Evolutionary conservation across 768 basidiomycete species (phyloP).

Genomic region (Imleria badia): DNA sequence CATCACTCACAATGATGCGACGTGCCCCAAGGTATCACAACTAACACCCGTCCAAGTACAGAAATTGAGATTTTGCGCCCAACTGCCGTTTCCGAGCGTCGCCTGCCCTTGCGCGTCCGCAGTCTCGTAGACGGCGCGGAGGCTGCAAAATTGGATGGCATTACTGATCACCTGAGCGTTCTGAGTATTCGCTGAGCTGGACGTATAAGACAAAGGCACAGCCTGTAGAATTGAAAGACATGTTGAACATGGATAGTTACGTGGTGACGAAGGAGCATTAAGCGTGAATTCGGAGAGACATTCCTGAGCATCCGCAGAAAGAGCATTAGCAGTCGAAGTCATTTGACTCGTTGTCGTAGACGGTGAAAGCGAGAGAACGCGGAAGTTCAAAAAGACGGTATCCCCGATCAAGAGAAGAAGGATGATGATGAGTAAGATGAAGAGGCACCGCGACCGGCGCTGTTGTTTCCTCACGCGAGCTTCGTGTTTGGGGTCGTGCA

Average conservation of each 20-base stretch:
- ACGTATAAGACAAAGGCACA: slow-evolving; percentile 36
- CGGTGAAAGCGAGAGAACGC: slow-evolving; percentile 26
- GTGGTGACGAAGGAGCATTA: slow-evolving; percentile 43
- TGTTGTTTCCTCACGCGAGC: slow-evolving; percentile 26
- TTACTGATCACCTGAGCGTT: slow-evolving; percentile 33
- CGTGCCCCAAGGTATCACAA: slow-evolving; percentile 41
- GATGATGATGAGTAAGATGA: slow-evolving; percentile 37
- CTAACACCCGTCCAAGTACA: slow-evolving; percentile 48
- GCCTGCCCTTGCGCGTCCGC: slow-evolving; percentile 38
- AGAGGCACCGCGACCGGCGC: slow-evolving; percentile 31
- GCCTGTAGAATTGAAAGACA: slow-evolving; percentile 42
- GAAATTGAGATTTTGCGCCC: slow-evolving; percentile 45
- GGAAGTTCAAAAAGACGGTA: slow-evolving; percentile 37
- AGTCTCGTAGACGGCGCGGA: slow-evolving; percentile 43
- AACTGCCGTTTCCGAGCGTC: slow-evolving; percentile 40
- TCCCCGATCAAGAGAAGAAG: slow-evolving; percentile 46
- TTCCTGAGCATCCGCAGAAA: slow-evolving; percentile 42
- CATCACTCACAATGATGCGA: slow-evolving; percentile 41
- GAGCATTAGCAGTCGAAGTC: slow-evolving; percentile 24
- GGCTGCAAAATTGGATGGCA: slow-evolving; percentile 48
- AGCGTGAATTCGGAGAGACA: slow-evolving; percentile 47
- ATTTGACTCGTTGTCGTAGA: slow-evolving; percentile 17
- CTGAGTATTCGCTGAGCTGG: slow-evolving; percentile 31
- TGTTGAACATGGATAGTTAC: slow-evolving; percentile 45
- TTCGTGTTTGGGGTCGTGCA: slow-evolving; percentile 19